These are phyloP conservation scores for Phyllosticta citribraziliensis DNA, from an alignment of 2,329 filamentous ascomycete species.

Conservation along the genomic window DNA sequence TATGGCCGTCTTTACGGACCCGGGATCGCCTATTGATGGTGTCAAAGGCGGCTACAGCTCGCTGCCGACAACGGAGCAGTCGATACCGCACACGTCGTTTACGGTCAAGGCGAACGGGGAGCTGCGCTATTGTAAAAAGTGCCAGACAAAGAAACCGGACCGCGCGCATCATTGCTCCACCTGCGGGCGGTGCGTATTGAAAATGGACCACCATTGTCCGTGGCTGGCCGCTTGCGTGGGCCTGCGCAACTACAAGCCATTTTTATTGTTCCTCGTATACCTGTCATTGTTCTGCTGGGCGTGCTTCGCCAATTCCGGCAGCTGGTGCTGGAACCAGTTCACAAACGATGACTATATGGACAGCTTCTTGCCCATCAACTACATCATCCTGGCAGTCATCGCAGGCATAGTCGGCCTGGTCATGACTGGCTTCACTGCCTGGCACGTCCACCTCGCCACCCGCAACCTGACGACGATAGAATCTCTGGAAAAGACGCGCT, in stretches of 20 bases:
- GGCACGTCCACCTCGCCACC: conserved; percentile 77
- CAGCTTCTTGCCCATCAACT: conserved; percentile 76
- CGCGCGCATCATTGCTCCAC: conserved; percentile 95
- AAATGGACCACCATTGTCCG: conserved; percentile 99
- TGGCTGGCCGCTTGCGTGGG: conserved; percentile 97
- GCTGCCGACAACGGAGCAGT: conserved; percentile 61
- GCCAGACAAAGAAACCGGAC: conserved; percentile 87
- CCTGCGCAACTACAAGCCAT: conserved; percentile 89
- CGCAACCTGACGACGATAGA: conserved; percentile 90
- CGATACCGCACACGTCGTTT: conserved; percentile 57
- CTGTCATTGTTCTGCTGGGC: conserved; percentile 77
- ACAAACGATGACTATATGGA: conserved; percentile 62
- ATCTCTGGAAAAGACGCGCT: conserved; percentile 89
- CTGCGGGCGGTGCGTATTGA: conserved; percentile 86
- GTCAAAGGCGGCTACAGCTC: conserved; percentile 53
- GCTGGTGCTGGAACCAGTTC: conserved; percentile 81
- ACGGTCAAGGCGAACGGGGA: conserved; percentile 90
- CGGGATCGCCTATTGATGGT: conserved; percentile 52
- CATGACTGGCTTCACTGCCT: conserved; percentile 76
- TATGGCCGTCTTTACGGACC: conserved; percentile 83
- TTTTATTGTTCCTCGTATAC: conserved; percentile 85
- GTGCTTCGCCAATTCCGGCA: conserved; percentile 63
- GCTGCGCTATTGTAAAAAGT: conserved; percentile 92
- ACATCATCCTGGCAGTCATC: conserved; percentile 76
- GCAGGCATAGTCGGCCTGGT: conserved; percentile 87